These are phyloP conservation scores for Brasilioporus rufonigricans DNA, from an alignment of 768 basidiomycete genomes.

Conservation along the genomic window DNA sequence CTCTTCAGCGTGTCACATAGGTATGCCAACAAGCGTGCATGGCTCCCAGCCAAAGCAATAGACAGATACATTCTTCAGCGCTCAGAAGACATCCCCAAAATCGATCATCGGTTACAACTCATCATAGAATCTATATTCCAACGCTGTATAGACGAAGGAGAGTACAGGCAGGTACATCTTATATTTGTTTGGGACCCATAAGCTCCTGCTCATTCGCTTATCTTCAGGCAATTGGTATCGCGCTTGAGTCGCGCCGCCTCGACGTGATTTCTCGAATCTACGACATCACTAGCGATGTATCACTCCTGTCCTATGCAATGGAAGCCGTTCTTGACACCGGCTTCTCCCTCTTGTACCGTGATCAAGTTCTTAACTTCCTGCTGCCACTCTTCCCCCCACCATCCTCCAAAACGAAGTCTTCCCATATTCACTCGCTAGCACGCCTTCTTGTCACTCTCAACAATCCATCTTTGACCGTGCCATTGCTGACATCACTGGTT, in stretches of 20 bases:
- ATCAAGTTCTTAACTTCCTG: constrained; percentile 74
- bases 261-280: constrained; percentile 85
- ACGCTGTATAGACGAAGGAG: constrained; percentile 82
- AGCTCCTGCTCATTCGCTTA: constrained; percentile 7
- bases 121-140: constrained; percentile 91
- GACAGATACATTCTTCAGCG: constrained; percentile 86
- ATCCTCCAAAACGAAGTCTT: constrained; percentile 66
- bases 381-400: constrained; percentile 86
- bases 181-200: background rate
- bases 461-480: constrained; percentile 73
- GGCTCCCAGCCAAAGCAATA: constrained; percentile 82
- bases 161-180: constrained; percentile 77
- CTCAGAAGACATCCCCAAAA: constrained; percentile 55
- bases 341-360: constrained; percentile 81
- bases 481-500: constrained; percentile 70
- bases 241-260: constrained; percentile 84
- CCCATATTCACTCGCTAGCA: constrained; percentile 77
- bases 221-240: constrained; percentile 86
- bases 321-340: constrained; percentile 88
- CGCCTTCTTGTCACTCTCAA: constrained; percentile 89
- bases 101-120: constrained; percentile 74
- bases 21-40: background rate
- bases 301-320: constrained; percentile 86
- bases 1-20: constrained; percentile 17
- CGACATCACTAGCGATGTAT: constrained; percentile 67